phyloP scores from a whole-genome alignment of 345 rosid genomes.

The Odontarrhena argentea region DNA sequence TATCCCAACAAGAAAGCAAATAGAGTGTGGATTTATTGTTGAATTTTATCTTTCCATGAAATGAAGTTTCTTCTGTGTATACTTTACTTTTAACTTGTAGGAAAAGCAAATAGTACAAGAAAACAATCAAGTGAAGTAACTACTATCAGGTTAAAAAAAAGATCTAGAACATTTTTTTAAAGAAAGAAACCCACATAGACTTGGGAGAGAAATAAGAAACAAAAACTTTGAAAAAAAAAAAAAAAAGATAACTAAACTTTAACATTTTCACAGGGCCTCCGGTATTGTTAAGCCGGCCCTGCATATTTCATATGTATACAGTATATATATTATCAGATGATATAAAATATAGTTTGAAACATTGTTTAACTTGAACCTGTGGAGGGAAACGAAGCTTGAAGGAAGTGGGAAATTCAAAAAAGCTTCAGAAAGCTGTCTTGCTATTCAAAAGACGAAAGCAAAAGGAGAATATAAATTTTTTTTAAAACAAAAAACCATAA shows the following conservation, averaged over 20 bases:
- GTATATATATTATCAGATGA: background rate
- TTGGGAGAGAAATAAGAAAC: too few relatives aligned
- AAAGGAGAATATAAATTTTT: constrained; percentile 39
- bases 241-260: constrained; percentile 9
- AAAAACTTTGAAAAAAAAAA: background rate
- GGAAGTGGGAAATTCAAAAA: constrained; percentile 51
- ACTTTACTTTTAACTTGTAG: too few relatives aligned
- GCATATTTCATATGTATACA: constrained; percentile 25
- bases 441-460: constrained; percentile 46
- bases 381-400: constrained; percentile 47
- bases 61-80: too few relatives aligned
- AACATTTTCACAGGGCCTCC: constrained; percentile 21
- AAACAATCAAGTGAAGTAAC: too few relatives aligned
- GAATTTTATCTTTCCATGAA: too few relatives aligned
- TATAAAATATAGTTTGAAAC: constrained; percentile 23
- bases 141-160: too few relatives aligned
- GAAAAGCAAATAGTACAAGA: too few relatives aligned
- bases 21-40: too few relatives aligned
- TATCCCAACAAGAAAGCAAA: too few relatives aligned
- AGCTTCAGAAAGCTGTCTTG: constrained; percentile 46
- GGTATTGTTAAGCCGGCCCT: constrained; percentile 36
- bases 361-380: constrained; percentile 40
- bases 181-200: too few relatives aligned
- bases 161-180: too few relatives aligned
- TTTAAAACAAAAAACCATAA: background rate